Conservation (phyloP, 495 filamentous ascomycete genomes). For the Aspergillus nanangensis region DNA sequence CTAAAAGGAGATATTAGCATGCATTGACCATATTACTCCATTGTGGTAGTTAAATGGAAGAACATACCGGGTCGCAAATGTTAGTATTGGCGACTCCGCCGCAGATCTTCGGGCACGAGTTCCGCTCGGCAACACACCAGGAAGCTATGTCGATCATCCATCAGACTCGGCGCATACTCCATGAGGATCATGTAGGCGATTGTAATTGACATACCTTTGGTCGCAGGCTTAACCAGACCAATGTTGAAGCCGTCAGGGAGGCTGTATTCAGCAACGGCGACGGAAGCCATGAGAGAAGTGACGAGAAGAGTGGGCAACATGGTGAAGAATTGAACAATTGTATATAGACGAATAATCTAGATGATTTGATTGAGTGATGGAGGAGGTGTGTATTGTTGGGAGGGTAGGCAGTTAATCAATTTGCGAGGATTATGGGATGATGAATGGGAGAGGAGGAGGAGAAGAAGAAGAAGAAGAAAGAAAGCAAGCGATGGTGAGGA, state of each 20-base stretch:
- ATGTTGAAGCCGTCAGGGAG: constrained; percentile 38
- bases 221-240: constrained; percentile 19
- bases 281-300: constrained; percentile 26
- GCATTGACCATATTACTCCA: too few species aligned
- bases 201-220: constrained; percentile 20
- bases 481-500: background rate
- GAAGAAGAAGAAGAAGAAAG: constrained; percentile 2
- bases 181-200: background rate
- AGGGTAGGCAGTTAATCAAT: background rate
- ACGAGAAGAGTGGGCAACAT: constrained; percentile 34
- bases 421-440: constrained; percentile 12
- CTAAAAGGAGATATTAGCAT: constrained; percentile 22
- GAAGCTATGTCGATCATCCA: constrained; percentile 23
- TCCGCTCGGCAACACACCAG: constrained; percentile 44
- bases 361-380: constrained; percentile 1
- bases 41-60: constrained; percentile 1
- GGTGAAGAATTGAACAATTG: too few species aligned
- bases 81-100: constrained; percentile 35
- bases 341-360: constrained; percentile 4
- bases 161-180: background rate
- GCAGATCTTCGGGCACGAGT: constrained; percentile 45
- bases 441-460: constrained; percentile 1
- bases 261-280: constrained; percentile 28
- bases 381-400: constrained; percentile 1
- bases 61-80: constrained; percentile 39